phyloP scores from a whole-genome alignment of 1,284 basidiomycete species.

The Austroboletus niveus region DNA sequence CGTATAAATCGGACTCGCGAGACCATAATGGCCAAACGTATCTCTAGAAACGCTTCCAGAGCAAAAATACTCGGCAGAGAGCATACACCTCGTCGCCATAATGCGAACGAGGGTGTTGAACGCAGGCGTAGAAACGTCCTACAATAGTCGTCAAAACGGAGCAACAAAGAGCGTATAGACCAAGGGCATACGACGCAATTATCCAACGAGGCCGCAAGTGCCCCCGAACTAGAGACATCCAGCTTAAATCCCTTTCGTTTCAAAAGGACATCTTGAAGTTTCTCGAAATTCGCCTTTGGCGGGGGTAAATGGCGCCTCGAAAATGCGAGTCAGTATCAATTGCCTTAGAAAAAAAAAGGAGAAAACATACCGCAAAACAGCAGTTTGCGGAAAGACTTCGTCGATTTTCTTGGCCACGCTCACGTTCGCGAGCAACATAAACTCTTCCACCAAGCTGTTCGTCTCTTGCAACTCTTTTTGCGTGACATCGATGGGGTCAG shows the following conservation, averaged over 20 bases:
- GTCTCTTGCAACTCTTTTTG: slow-evolving; percentile 94
- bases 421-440: slow-evolving; percentile 98
- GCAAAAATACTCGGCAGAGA: slow-evolving; percentile 98
- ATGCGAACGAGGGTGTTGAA: slow-evolving; percentile 99
- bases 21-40: slow-evolving; percentile 95
- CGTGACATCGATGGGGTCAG: slow-evolving; percentile 96
- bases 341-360: background rate
- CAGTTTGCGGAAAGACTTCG: slow-evolving; percentile 93
- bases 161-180: background rate
- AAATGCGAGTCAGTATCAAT: background rate
- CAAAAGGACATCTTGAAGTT: slow-evolving; percentile 87
- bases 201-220: slow-evolving; percentile 90
- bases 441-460: slow-evolving; percentile 97
- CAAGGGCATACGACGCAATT: slow-evolving; percentile 70
- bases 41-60: slow-evolving; percentile 91
- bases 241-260: slow-evolving; percentile 86
- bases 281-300: slow-evolving; percentile 93
- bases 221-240: slow-evolving; percentile 90
- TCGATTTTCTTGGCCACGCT: slow-evolving; percentile 92
- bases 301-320: slow-evolving; percentile 88
- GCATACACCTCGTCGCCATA: slow-evolving; percentile 99
- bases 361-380: slow-evolving; percentile 74
- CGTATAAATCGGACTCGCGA: slow-evolving; percentile 96
- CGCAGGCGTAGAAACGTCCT: slow-evolving; percentile 80
- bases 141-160: background rate